Base-by-base conservation (phyloP, 108 stramenopile species). In the Conticribra guillardii region DNA sequence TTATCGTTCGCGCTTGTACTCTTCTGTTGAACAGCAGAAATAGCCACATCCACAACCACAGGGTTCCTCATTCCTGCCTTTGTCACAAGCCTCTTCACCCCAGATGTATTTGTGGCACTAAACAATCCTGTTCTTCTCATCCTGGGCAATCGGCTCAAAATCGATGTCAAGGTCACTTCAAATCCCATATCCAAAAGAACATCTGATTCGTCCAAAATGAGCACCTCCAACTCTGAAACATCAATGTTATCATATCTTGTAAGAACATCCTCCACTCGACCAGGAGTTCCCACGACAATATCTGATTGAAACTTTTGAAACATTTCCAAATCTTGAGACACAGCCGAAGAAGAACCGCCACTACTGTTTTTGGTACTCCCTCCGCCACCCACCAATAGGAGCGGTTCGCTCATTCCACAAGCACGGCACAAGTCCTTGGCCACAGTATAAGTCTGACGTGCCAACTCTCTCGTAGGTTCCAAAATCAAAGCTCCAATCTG, bases 131-230 rank as follows among this genome's bases (percentile, higher is more conserved):
- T 99, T 34, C 98, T 71, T 61, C 99, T 82, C 91, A 97, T 97
- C 75, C 94, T 93, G 0, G 99, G 99, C 9, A 99, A 72, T 18
- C 80, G 64, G 16, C 75, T 62, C 41, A 98, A 75, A 50, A 99
- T 97, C 47, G 82, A 79, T 34, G 83, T 84, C 19, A 99, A 82
- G 11, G 94, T 87, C 3, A 83, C 86, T 49, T 87, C 80, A 60
- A 98, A 98, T 8, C 97, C 97, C 91, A 96, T 96, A 71, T 94
- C 95, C 44, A 97, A 86, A 21, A 99, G 64, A 0, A 89, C 97
- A 68, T 99, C 99, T 3, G 96, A 96, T 67, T 99, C 99, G 73
- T 99, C 99, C 46, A 99, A 69, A 23, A 99, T 85, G 30, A 99
- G 76, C 0, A 88, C 81, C 52, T 97, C 97, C 47, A 99, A 68